Evolutionary conservation across 148 eudicot species (phyloP).

Genomic region (Limonium bicolor): DNA sequence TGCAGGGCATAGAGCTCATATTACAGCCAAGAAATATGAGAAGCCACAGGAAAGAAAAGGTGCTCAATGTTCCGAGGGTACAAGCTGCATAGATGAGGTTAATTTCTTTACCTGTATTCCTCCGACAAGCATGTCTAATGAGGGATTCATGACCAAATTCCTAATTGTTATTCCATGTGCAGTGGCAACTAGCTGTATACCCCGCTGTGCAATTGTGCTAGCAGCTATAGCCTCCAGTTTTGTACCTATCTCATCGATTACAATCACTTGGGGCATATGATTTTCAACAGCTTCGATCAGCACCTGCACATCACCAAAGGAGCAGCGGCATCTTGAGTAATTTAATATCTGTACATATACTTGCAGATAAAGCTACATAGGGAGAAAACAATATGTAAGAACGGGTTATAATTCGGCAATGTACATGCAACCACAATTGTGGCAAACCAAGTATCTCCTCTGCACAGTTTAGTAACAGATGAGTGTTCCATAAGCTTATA

Average conservation of each 20-base stretch:
- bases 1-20: too few relatives aligned
- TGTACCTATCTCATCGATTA: conserved; percentile 96
- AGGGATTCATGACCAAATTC: conserved; percentile 83
- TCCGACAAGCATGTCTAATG: conserved; percentile 95
- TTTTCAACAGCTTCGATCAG: conserved; percentile 97
- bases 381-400: too few relatives aligned
- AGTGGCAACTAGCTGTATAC: conserved; percentile 96
- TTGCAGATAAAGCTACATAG: too few relatives aligned
- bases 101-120: conserved; percentile 62
- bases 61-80: too few relatives aligned
- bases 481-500: too few relatives aligned
- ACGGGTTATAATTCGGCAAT: too few relatives aligned
- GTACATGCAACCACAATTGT: too few relatives aligned
- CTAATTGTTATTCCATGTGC: conserved; percentile 97
- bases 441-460: too few relatives aligned
- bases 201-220: conserved; percentile 94
- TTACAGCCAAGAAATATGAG: too few relatives aligned
- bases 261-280: conserved; percentile 98
- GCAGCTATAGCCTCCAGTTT: conserved; percentile 98
- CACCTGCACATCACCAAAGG: conserved; percentile 30
- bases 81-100: neutral
- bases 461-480: too few relatives aligned
- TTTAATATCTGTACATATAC: too few relatives aligned
- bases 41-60: too few relatives aligned
- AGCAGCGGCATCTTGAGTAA: conserved; percentile 1